Evolutionary conservation across 2,329 filamentous ascomycete genomes (phyloP).

Genomic region (Macrophomina pseudophaseolina): DNA sequence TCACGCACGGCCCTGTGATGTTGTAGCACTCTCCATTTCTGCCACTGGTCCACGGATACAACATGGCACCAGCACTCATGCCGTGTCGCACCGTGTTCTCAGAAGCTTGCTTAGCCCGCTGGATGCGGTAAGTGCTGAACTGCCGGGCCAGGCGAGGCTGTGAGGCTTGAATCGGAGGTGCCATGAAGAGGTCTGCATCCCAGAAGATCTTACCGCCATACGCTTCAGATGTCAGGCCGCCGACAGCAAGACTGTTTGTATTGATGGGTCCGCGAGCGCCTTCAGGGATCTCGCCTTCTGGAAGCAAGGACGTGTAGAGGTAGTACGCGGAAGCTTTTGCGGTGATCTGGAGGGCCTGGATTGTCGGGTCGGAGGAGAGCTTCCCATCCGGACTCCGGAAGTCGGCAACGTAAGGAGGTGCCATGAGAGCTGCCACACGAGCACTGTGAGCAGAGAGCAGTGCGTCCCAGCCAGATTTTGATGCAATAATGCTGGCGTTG

Average conservation of each 20-base stretch:
- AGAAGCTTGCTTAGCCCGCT: constrained; percentile 64
- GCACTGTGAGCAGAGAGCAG: constrained; percentile 61
- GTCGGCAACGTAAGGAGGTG: constrained; percentile 66
- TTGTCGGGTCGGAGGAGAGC: neutral
- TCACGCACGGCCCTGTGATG: constrained; percentile 64
- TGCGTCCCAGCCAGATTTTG: constrained; percentile 59
- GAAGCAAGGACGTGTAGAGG: constrained; percentile 61
- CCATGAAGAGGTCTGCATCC: constrained; percentile 72
- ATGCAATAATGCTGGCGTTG: constrained; percentile 58
- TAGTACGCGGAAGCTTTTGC: constrained; percentile 49
- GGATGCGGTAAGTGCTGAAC: constrained; percentile 68
- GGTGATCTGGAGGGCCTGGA: constrained; percentile 1
- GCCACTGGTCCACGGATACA: constrained; percentile 72
- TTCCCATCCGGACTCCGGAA: neutral
- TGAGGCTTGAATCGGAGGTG: constrained; percentile 67
- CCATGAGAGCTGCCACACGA: constrained; percentile 68
- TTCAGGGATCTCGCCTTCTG: constrained; percentile 60
- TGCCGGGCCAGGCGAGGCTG: constrained; percentile 67
- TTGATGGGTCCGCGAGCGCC: constrained; percentile 50
- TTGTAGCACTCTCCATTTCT: constrained; percentile 70
- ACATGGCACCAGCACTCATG: constrained; percentile 29
- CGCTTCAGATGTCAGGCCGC: constrained; percentile 69
- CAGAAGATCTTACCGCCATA: constrained; percentile 71
- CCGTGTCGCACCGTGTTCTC: constrained; percentile 54
- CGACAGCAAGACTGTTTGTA: constrained; percentile 67